These are phyloP conservation scores for Leptodontidium sp. DNA, from an alignment of 2,329 filamentous ascomycete genomes.

Conservation along the genomic window DNA sequence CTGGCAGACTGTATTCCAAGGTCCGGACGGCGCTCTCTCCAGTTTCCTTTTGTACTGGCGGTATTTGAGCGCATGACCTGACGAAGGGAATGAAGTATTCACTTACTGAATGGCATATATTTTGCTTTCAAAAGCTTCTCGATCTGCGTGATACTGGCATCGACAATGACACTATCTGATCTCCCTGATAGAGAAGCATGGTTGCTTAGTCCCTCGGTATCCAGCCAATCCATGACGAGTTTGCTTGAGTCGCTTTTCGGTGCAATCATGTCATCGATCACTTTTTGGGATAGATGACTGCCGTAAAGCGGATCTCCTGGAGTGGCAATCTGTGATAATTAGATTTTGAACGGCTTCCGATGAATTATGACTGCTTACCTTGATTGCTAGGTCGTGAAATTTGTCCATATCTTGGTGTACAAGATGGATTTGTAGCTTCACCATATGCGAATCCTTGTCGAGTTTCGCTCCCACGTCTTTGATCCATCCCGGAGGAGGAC, in stretches of 20 bases:
- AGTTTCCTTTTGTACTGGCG: constrained; percentile 34
- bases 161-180: constrained; percentile 60
- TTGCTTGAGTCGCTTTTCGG: constrained; percentile 60
- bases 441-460: constrained; percentile 38
- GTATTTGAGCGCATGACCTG: constrained; percentile 52
- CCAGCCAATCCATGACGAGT: constrained; percentile 65
- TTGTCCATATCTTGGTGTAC: constrained; percentile 43
- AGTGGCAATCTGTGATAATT: constrained; percentile 42
- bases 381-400: constrained; percentile 44
- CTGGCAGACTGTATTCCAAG: constrained; percentile 53
- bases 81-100: constrained; percentile 55
- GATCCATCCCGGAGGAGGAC: constrained; percentile 41
- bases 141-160: constrained; percentile 57
- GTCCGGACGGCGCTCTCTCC: constrained; percentile 39
- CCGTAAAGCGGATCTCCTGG: constrained; percentile 63
- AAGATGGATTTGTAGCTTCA: constrained; percentile 43
- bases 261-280: constrained; percentile 61
- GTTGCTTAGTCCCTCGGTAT: constrained; percentile 55
- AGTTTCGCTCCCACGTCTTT: constrained; percentile 34
- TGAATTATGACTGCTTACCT: constrained; percentile 32
- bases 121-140: constrained; percentile 62
- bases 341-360: neutral
- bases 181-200: constrained; percentile 56
- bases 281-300: constrained; percentile 58
- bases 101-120: constrained; percentile 61